Evolutionary conservation across 2,329 filamentous ascomycete genomes (phyloP).

Genomic region (Monilinia fructigena): DNA sequence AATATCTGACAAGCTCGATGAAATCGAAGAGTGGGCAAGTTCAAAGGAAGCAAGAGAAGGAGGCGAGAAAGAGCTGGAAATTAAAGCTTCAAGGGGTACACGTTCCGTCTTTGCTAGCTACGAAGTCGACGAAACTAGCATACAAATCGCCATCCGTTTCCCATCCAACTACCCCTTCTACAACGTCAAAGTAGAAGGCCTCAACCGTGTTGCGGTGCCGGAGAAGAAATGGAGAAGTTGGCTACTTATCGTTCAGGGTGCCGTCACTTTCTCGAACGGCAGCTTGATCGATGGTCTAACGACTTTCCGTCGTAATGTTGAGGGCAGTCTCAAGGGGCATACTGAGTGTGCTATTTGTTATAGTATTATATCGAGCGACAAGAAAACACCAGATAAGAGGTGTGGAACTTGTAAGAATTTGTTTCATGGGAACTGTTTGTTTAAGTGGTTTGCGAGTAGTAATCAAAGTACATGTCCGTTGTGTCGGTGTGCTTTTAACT

Average conservation of each 20-base stretch:
- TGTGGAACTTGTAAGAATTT: constrained; percentile 91
- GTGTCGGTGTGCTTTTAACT: constrained; percentile 83
- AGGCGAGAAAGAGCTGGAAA: constrained; percentile 56
- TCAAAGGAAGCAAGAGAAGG: constrained; percentile 48
- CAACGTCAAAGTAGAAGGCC: constrained; percentile 69
- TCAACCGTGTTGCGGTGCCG: constrained; percentile 81
- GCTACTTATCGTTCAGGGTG: constrained; percentile 83
- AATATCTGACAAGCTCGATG: constrained; percentile 62
- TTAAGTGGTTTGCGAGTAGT: constrained; percentile 95
- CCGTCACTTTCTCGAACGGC: constrained; percentile 90
- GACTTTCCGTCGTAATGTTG: constrained; percentile 83
- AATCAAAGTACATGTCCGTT: constrained; percentile 89
- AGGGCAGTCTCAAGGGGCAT: constrained; percentile 86
- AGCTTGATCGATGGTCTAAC: constrained; percentile 83
- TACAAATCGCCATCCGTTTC: constrained; percentile 77
- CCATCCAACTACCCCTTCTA: constrained; percentile 82
- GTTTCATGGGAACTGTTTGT: constrained; percentile 87
- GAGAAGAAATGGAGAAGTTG: constrained; percentile 92
- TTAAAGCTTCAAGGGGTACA: constrained; percentile 70
- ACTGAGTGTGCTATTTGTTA: constrained; percentile 97
- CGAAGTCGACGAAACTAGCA: constrained; percentile 81
- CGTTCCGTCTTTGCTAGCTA: constrained; percentile 82
- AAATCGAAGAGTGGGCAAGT: constrained; percentile 66
- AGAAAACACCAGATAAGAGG: constrained; percentile 85
- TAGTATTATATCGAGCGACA: constrained; percentile 84